These are phyloP conservation scores for Gaeumannomyces sp. DNA, from an alignment of 2,329 filamentous ascomycete genomes.

Conservation along the genomic window DNA sequence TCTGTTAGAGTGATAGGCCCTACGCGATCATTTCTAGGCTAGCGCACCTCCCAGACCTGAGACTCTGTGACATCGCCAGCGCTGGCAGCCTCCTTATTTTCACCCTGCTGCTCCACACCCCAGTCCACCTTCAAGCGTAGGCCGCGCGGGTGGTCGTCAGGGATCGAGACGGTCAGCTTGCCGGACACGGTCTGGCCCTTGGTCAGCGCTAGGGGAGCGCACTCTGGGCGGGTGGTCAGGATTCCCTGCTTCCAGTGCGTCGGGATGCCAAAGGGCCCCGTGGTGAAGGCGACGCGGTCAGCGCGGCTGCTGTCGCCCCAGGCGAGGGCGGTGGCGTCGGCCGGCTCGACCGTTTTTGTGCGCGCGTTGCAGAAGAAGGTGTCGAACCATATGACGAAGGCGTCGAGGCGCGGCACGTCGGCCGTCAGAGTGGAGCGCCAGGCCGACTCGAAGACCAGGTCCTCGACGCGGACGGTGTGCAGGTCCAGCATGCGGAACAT, in stretches of 20 bases:
- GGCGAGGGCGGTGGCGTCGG: constrained; percentile 50
- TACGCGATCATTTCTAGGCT: neutral
- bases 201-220: constrained; percentile 39
- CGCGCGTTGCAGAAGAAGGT: constrained; percentile 71
- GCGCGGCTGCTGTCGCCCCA: constrained; percentile 50
- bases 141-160: constrained; percentile 62
- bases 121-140: constrained; percentile 60
- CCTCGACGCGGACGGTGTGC: constrained; percentile 62
- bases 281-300: constrained; percentile 78
- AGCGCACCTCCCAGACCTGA: neutral
- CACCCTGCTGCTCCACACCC: constrained; percentile 31
- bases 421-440: constrained; percentile 58
- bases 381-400: constrained; percentile 90
- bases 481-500: constrained; percentile 73
- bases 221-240: constrained; percentile 58
- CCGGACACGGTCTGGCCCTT: constrained; percentile 57
- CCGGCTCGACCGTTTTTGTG: constrained; percentile 41
- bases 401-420: constrained; percentile 68
- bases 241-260: constrained; percentile 92
- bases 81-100: neutral
- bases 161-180: constrained; percentile 63
- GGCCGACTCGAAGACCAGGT: constrained; percentile 67
- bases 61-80: neutral
- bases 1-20: neutral
- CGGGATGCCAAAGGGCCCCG: constrained; percentile 65